phyloP scores from a whole-genome alignment of 1,284 basidiomycete species.

The Sphaerobolus stellatus region DNA sequence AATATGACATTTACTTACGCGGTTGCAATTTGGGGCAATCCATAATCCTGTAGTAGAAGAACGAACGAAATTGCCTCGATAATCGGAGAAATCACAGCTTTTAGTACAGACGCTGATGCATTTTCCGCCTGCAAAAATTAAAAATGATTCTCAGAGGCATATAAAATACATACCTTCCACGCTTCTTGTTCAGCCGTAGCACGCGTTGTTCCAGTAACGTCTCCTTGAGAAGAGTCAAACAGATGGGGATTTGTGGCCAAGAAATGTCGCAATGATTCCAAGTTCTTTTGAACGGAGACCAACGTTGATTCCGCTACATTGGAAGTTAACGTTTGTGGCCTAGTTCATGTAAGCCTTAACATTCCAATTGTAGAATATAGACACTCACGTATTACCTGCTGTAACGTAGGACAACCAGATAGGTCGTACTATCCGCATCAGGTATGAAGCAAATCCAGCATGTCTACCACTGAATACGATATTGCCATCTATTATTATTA shows the following conservation, averaged over 20 bases:
- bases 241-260: conserved; percentile 75
- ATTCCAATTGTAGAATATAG: background rate
- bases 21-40: conserved; percentile 80
- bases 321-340: conserved; percentile 48
- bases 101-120: conserved; percentile 71
- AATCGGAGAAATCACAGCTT: conserved; percentile 73
- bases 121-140: conserved; percentile 65
- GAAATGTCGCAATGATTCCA: conserved; percentile 75
- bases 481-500: conserved; percentile 55
- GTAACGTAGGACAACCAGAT: conserved; percentile 86
- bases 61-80: conserved; percentile 94
- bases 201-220: conserved; percentile 52
- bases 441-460: conserved; percentile 86
- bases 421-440: conserved; percentile 81
- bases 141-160: conserved; percentile 13
- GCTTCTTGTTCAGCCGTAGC: conserved; percentile 72
- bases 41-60: conserved; percentile 88
- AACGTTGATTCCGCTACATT: conserved; percentile 65
- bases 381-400: conserved; percentile 38
- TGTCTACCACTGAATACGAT: conserved; percentile 85
- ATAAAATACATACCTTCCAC: conserved; percentile 60
- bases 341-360: conserved; percentile 27
- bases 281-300: conserved; percentile 73
- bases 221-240: conserved; percentile 73
- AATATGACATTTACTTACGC: conserved; percentile 50